Evolutionary conservation across 73 alveolate genomes (phyloP), one percentile per base, ranked within the genome.

Genomic region (Breviolum minutum): DNA sequence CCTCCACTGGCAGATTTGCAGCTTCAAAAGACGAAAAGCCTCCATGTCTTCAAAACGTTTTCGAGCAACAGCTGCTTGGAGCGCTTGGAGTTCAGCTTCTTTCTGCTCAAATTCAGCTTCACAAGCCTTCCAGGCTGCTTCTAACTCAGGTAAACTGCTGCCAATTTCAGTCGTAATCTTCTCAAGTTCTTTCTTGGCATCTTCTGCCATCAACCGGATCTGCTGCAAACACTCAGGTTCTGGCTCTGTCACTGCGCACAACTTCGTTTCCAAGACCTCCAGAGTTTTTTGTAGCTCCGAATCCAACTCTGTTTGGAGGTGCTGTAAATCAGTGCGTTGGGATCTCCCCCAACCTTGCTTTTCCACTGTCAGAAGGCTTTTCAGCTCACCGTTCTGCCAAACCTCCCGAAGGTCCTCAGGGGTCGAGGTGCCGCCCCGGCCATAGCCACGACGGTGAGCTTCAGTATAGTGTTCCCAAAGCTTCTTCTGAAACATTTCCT

Each of bases 311-410:
- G n/a, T 29, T 63, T 90, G 85, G 76, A 90, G 26, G 40, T 90
- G 97, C 16, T 90, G 87, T 76, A 90, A 32, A 63, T 90, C 97
- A 8, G 97, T 87, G 19, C 97, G 97, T 81, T 90, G 97, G 63
- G 97, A 90, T 14, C 97, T 80, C 27, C 83, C 68, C 97, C 97
- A 90, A 74, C 97, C 97, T 32, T 90, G 87, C 76, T 90, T 90
- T 30, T 90, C 97, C 88, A 70, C 74, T 9, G 88, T 22, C 83
- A 90, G 84, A 10, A 70, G 40, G 64, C 88, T 81, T 17, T 90
- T 77, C 77, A 90, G 40, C 79, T 90, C 97, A 12, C 97, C 97
- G 5, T 64, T 90, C 68, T 90, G 87, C 97, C 97, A 90, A 19
- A 90, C 84, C 76, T 90, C 74, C 61, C 92, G 92, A 24, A 83